Evolutionary conservation across 805 yeast genomes (phyloP), one percentile per base, ranked within the genome.

Genomic region (Diddensiella caesifluorescens): DNA sequence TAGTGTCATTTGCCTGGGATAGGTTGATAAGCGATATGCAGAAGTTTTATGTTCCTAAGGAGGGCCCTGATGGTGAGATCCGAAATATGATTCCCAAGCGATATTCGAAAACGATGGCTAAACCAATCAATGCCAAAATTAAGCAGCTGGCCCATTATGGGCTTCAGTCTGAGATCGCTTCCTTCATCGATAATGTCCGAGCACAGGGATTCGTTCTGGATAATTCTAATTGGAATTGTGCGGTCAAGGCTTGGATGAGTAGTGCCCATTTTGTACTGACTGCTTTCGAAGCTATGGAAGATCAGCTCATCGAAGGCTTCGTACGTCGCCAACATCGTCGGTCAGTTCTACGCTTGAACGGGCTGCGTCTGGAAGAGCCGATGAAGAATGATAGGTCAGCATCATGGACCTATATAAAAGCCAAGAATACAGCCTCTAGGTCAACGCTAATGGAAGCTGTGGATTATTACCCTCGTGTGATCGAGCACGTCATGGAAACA

Each of bases 261-360:
- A 44, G 36, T 30, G 44, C 31, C 22, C n/a, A 20, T 3, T 38
- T 25, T 19, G 13, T 41, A 7, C 26, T 40, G 10, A 25, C 38
- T 4, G 54, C 41, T 9, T 30, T 45, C 23, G 42, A 33, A 7
- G 13, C 42, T 13, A 45, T 50, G 9, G 54, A 52, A 28, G 19
- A 36, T 5, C n/a, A 35, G 16, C 35, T 51, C 19, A 9, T 22
- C 9, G n/a, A 12, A 13, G 38, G 38, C 6, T 28, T 28, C 13
- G 16, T 28, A 6, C 12, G n/a, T 28, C 32, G 32, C 6, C 32
- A 19, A 6, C 13, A 5, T 6, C 32, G 32, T 6, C 32, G 32
- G 9, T 9, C 10, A 25, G 10, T 9, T 25, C 10, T 25, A 9
- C 27, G 27, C n/a, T 28, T 19, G 16, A 28, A n/a, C 18, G 6